Conservation (phyloP, 2,329 filamentous ascomycete species). For the Aspergillus novofumigatus region DNA sequence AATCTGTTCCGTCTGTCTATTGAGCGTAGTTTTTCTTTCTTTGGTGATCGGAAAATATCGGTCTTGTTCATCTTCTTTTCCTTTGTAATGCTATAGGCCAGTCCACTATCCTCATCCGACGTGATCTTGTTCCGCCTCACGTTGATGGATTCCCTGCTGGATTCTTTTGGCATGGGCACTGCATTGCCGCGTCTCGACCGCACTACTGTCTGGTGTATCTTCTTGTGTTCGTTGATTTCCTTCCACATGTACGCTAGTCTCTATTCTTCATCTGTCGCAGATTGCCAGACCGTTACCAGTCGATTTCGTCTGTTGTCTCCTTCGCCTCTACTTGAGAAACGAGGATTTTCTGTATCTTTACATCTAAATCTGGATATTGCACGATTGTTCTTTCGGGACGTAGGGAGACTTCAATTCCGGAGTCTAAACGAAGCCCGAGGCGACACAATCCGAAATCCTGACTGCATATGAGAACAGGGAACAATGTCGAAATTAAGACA, state of each 20-base stretch:
- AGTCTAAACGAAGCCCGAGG: neutral
- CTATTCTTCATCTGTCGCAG: neutral
- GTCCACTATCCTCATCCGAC: neutral
- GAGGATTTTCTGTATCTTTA: constrained; percentile 1
- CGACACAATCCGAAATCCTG: neutral
- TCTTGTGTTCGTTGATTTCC: neutral
- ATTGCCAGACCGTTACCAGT: neutral
- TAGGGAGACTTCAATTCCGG: neutral
- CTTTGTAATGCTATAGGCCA: neutral
- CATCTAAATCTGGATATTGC: neutral
- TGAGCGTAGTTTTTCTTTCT: constrained; percentile 20
- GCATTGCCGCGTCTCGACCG: neutral
- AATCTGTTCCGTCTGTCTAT: constrained; percentile 19
- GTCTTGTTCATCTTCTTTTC: constrained; percentile 9
- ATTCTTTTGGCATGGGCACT: neutral
- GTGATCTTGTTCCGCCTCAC: neutral
- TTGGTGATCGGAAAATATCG: constrained; percentile 16
- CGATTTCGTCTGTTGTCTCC: neutral
- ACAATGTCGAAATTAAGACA: neutral
- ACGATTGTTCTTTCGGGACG: neutral
- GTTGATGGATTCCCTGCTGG: neutral
- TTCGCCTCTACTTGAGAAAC: neutral
- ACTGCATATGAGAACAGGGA: neutral
- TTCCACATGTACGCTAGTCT: neutral
- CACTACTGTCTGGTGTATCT: neutral